These are phyloP conservation scores for Termitomyces sp. DNA, from an alignment of 768 basidiomycete species.

Conservation along the genomic window DNA sequence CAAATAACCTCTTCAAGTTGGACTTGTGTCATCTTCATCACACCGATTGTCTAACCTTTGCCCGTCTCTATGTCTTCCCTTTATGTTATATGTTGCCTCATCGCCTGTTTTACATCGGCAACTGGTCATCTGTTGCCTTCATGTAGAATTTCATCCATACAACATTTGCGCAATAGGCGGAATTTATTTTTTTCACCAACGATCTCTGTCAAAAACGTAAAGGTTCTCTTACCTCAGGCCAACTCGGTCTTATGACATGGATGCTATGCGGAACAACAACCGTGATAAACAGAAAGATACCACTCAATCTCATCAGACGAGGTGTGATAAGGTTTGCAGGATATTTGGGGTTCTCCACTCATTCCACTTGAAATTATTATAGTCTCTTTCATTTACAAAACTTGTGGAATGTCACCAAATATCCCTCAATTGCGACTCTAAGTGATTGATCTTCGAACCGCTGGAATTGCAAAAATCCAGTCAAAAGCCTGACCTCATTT, in stretches of 20 bases:
- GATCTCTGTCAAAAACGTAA: neutral
- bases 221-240: neutral
- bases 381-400: too few relatives aligned
- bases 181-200: neutral
- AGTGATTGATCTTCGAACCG: neutral
- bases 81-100: neutral
- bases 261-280: neutral
- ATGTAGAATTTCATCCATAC: neutral
- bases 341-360: neutral
- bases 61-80: too few relatives aligned
- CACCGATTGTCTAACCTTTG: neutral
- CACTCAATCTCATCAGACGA: neutral
- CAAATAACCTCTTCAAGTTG: neutral
- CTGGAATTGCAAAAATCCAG: neutral
- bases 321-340: neutral
- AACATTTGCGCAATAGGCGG: neutral
- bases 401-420: too few relatives aligned
- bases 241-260: neutral
- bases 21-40: neutral
- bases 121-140: neutral
- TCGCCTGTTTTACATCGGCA: neutral
- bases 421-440: too few relatives aligned
- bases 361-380: too few relatives aligned
- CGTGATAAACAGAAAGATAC: neutral
- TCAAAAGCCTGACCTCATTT: too few relatives aligned